A percentile compares a stretch with the other conserved stretches of the same genome.
phyloP scores from a whole-genome alignment of 1,139 yeast species.

The Candida albicans region DNA sequence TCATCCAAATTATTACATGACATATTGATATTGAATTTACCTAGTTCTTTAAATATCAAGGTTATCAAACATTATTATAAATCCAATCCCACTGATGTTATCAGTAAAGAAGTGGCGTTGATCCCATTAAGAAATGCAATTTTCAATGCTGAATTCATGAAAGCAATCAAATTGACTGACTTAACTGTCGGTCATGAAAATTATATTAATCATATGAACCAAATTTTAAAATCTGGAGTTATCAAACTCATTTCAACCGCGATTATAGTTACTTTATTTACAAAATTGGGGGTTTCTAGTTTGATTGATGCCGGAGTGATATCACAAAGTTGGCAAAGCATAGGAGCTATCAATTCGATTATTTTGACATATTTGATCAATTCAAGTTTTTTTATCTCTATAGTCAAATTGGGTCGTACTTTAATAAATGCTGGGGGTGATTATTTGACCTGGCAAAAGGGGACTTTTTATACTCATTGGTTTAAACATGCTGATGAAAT shows the following conservation, averaged over 20 bases:
- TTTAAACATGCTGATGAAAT: constrained; percentile 67
- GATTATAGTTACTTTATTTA: constrained; percentile 34
- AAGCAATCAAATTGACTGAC: constrained; percentile 60
- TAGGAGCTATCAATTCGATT: constrained; percentile 60
- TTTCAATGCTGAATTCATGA: constrained; percentile 57
- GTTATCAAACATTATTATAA: constrained; percentile 38
- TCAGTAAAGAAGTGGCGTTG: constrained; percentile 51
- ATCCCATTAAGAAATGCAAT: constrained; percentile 63
- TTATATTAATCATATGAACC: constrained; percentile 37
- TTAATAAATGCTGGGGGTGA: constrained; percentile 52
- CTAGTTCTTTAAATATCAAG: constrained; percentile 28
- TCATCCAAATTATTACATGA: constrained; percentile 25
- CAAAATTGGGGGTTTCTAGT: constrained; percentile 41
- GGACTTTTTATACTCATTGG: constrained; percentile 67
- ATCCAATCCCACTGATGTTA: constrained; percentile 30
- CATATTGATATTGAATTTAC: constrained; percentile 37
- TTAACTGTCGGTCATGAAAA: constrained; percentile 59
- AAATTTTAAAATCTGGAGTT: constrained; percentile 30
- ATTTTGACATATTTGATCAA: constrained; percentile 62
- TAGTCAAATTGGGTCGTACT: constrained; percentile 59
- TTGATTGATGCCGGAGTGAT: constrained; percentile 34
- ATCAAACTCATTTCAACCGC: constrained; percentile 33
- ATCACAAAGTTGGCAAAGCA: constrained; percentile 40
- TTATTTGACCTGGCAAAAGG: constrained; percentile 60
- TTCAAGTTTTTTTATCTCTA: constrained; percentile 57